Conservation (phyloP, 306 rosid genomes). For the Dalbergia cochinchinensis region DNA sequence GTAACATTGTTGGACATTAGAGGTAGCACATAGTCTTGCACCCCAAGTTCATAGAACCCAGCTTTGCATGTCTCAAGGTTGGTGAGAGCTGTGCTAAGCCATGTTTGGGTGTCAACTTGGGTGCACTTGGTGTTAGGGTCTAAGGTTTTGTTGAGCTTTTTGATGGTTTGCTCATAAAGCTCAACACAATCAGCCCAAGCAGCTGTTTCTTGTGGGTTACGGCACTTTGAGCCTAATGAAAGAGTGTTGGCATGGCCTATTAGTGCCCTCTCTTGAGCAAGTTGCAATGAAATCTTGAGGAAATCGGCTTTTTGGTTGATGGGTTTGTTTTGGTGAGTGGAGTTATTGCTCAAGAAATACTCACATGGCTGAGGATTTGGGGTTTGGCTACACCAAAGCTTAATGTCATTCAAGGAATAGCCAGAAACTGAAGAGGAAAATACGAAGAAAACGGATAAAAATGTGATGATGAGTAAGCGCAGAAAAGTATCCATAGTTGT, state of each 20-base stretch:
- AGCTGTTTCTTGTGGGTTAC: slow-evolving; percentile 45
- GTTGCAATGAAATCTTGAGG: slow-evolving; percentile 50
- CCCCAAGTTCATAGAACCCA: slow-evolving; percentile 63
- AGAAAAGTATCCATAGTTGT: slow-evolving; percentile 5
- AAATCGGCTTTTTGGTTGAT: slow-evolving; percentile 59
- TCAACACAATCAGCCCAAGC: slow-evolving; percentile 70
- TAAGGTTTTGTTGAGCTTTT: slow-evolving; percentile 57
- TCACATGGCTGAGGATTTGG: slow-evolving; percentile 70
- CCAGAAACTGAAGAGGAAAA: background rate
- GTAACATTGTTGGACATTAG: slow-evolving; percentile 62
- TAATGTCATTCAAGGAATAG: slow-evolving; percentile 46
- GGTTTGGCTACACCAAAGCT: slow-evolving; percentile 65
- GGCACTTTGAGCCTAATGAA: slow-evolving; percentile 50
- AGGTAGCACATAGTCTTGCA: slow-evolving; percentile 45
- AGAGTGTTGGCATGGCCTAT: slow-evolving; percentile 45
- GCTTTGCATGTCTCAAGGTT: slow-evolving; percentile 62
- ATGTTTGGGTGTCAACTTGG: slow-evolving; percentile 57
- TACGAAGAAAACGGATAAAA: background rate
- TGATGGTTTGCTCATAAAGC: slow-evolving; percentile 58
- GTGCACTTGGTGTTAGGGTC: slow-evolving; percentile 49
- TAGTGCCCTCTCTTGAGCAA: slow-evolving; percentile 57
- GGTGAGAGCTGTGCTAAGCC: slow-evolving; percentile 71
- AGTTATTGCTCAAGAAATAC: slow-evolving; percentile 47
- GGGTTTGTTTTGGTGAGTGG: background rate
- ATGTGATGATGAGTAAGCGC: background rate